phyloP scores from a whole-genome alignment of 495 filamentous ascomycete species.

The Xylaria venustula region DNA sequence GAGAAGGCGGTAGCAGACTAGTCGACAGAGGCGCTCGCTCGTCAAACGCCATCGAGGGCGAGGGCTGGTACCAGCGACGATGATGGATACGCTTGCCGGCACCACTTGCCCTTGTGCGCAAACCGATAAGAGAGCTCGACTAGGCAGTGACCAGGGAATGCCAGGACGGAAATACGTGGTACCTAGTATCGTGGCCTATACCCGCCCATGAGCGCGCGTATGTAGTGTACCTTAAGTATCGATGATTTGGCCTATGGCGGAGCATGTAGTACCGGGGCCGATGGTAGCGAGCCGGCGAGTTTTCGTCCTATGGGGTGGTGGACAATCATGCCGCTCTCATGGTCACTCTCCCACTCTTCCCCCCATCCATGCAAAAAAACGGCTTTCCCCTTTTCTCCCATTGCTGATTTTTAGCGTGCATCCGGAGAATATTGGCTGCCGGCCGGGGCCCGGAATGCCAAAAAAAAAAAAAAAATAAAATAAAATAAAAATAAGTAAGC shows the following conservation, averaged over 20 bases:
- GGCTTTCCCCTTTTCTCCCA: slow-evolving; percentile 4
- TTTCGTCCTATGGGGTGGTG: slow-evolving; percentile 13
- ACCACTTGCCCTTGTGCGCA: neutral
- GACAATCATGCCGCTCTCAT: slow-evolving; percentile 6
- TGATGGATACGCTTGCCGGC: neutral
- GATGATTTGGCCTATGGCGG: neutral
- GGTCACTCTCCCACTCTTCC: neutral
- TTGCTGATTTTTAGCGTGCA: neutral
- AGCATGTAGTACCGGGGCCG: slow-evolving; percentile 10
- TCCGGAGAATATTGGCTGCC: slow-evolving; percentile 11
- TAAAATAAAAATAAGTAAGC: too few species aligned
- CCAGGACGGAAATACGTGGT: neutral
- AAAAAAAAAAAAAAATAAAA: neutral
- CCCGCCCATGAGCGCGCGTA: neutral
- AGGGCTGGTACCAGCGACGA: neutral
- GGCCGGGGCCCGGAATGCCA: slow-evolving; percentile 1
- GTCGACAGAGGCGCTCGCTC: neutral
- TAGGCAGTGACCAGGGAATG: neutral
- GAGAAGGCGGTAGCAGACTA: neutral
- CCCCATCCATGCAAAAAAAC: neutral
- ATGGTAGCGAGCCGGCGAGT: slow-evolving; percentile 7
- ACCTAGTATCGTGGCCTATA: neutral
- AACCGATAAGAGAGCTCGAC: too few species aligned
- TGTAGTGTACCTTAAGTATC: neutral
- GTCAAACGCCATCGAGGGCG: neutral